Percentiles rank a stretch among this genome's conserved stretches.
These are phyloP conservation scores for Melaleuca alternifolia DNA, from an alignment of 345 rosid genomes.

Conservation along the genomic window DNA sequence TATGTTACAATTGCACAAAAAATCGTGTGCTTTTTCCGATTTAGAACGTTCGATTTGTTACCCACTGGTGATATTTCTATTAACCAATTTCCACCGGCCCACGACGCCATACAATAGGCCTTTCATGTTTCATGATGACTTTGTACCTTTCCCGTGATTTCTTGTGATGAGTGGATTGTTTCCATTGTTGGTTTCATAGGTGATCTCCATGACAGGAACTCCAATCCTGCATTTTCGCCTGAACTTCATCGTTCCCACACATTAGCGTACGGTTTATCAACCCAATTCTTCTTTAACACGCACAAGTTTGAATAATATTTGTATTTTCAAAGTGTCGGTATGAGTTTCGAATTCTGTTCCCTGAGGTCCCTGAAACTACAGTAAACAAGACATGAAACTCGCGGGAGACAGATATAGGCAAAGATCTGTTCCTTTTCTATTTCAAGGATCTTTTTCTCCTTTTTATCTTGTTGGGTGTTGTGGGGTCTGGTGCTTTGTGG, in stretches of 20 bases:
- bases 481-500: background rate
- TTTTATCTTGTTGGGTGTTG: background rate
- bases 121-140: background rate
- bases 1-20: background rate
- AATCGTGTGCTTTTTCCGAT: background rate
- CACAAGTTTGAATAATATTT: background rate
- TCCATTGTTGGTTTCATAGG: background rate
- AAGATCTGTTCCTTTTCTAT: background rate
- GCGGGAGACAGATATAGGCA: background rate
- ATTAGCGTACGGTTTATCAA: background rate
- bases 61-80: background rate
- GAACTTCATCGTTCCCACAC: background rate
- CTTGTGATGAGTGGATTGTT: background rate
- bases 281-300: background rate
- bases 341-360: background rate
- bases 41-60: background rate
- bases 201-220: background rate
- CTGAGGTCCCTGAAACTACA: background rate
- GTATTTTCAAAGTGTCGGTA: background rate
- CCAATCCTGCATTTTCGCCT: background rate
- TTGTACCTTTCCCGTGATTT: background rate
- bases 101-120: background rate
- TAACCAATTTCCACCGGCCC: background rate
- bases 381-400: background rate
- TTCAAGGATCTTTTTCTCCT: background rate